These are phyloP conservation scores for Picea sitchensis DNA, from an alignment of 75 land plant species.

Conservation along the genomic window DNA sequence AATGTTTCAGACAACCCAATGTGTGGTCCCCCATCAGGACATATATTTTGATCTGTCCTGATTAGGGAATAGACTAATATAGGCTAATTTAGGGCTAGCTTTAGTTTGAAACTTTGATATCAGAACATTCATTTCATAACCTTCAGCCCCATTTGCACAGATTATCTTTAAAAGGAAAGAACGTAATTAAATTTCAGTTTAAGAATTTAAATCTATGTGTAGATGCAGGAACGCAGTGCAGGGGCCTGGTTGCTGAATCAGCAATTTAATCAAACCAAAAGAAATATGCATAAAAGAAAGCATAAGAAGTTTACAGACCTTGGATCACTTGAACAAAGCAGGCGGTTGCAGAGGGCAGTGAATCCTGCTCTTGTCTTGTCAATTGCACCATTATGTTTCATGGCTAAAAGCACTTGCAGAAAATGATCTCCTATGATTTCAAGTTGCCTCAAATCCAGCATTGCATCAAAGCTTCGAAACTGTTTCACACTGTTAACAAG, in stretches of 20 bases:
- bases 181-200: not conserved
- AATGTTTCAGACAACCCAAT: too few relatives aligned
- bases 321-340: slow-evolving; percentile 89
- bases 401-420: slow-evolving; percentile 87
- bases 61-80: too few relatives aligned
- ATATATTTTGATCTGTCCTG: too few relatives aligned
- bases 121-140: too few relatives aligned
- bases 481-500: not conserved
- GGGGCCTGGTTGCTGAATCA: not conserved
- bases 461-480: slow-evolving; percentile 11
- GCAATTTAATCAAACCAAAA: not conserved
- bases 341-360: slow-evolving; percentile 97
- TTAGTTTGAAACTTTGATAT: too few relatives aligned
- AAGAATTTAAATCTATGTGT: not conserved
- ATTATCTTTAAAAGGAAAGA: too few relatives aligned
- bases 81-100: too few relatives aligned
- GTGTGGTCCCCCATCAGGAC: too few relatives aligned
- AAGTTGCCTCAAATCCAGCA: slow-evolving; percentile 83
- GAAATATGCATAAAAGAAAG: slow-evolving; percentile 7
- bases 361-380: slow-evolving; percentile 99
- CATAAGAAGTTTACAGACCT: slow-evolving; percentile 30
- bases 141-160: too few relatives aligned
- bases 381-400: slow-evolving; percentile 99
- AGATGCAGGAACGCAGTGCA: not conserved
- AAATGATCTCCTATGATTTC: slow-evolving; percentile 88